A percentile compares a stretch with the other conserved stretches of the same genome.
Evolutionary conservation across 192 early-diverging fungal genomes (phyloP).

Genomic region (Glomus cerebriforme): DNA sequence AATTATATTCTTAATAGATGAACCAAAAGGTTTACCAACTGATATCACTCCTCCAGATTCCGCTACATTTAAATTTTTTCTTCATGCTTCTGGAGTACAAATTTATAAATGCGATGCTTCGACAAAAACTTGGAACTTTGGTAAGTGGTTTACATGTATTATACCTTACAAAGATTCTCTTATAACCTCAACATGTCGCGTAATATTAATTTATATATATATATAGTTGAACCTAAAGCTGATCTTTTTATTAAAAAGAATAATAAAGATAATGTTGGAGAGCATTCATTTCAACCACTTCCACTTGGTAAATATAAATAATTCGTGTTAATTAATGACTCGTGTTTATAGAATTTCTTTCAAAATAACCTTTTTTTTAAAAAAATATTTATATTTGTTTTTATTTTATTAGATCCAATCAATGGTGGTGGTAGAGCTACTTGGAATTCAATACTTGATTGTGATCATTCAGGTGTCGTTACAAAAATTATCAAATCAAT

Average conservation of each 20-base stretch:
- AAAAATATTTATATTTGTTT: no score
- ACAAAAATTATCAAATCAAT: not conserved
- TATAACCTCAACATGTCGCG: no score
- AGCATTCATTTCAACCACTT: not conserved
- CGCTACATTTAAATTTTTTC: not conserved
- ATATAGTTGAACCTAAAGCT: not conserved
- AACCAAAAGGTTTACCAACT: no score
- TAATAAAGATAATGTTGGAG: not conserved
- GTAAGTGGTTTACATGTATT: no score
- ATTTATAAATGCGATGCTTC: not conserved
- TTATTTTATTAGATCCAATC: not conserved
- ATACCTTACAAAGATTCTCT: no score
- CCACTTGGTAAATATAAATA: not conserved
- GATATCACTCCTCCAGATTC: no score
- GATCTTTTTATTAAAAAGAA: not conserved
- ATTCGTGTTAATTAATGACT: no score
- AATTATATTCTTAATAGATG: no score
- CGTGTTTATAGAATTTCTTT: no score
- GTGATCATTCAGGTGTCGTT: not conserved
- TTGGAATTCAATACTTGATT: not conserved
- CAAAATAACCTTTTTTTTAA: no score
- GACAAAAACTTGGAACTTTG: not conserved
- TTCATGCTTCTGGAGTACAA: not conserved
- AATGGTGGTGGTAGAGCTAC: not conserved
- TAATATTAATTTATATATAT: not conserved